Base-by-base conservation (phyloP, 2,329 filamentous ascomycete species). In the Cladosporium sp. region DNA sequence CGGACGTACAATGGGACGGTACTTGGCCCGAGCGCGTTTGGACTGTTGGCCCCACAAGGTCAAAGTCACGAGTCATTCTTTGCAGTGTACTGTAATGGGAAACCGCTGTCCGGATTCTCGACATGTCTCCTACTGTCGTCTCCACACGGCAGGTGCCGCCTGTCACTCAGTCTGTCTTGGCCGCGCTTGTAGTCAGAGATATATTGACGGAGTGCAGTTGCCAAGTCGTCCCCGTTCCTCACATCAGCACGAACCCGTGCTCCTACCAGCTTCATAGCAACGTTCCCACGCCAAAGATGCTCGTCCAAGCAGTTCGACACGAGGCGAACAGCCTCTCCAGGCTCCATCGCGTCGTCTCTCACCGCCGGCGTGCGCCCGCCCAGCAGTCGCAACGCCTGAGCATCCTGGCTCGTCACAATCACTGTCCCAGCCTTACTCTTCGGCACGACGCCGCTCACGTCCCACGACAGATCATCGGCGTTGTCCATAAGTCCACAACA, bases 331-430 rank as follows among this genome's bases (percentile, higher is more conserved):
- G 57, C 39, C 28, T 59, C 26, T 30, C 18, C 39, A 3, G 18
- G 7, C 36, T 59, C 36, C 57, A 59, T 59, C 36, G 16, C 39
- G 11, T 49, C 57, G 3, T 23, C 57, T 10, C n/a, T 32, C 13
- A 48, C 14, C 2, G 8, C n/a, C n/a, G n/a, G n/a, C 11, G 34
- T 26, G 13, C 14, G 21, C 7, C 56, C 32, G 21, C 34, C 32
- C 21, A 58, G 34, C 11, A 58, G 21, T 26, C 21, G 56, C 18
- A n/a, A 43, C 7, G 56, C 56, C 18, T 26, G 32, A 4, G 11
- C 39, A n/a, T 49, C 39, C 57, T 48, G 57, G 21, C 57, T 59
- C 14, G 57, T 59, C 14, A 59, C 36, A 21, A 59, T 59, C 18
- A 59, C 57, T 14, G 36, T 48, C 6, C 57, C 57, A 1, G 36